Conservation (phyloP, 306 rosid species). For the Acacia melanoxylon region DNA sequence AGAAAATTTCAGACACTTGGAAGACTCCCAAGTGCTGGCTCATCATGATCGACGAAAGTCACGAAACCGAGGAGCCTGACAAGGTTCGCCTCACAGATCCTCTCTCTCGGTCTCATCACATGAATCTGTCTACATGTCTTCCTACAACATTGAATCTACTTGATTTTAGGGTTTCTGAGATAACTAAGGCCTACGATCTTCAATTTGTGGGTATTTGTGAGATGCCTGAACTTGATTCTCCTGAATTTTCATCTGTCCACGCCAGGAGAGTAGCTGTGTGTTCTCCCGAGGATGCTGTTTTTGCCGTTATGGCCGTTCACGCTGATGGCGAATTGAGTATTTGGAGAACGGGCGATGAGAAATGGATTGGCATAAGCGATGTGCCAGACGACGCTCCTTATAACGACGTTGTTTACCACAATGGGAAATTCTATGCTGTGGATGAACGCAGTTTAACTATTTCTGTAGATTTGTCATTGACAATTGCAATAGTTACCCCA, state of each 20-base stretch:
- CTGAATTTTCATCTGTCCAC: background rate
- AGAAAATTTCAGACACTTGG: no score
- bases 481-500: background rate
- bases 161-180: background rate
- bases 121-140: no score
- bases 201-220: background rate
- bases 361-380: background rate
- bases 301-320: background rate
- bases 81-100: no score
- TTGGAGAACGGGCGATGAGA: background rate
- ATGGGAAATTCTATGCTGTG: constrained; percentile 7
- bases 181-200: background rate
- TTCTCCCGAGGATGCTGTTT: background rate
- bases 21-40: no score
- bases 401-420: background rate
- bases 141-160: background rate
- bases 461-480: background rate
- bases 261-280: background rate
- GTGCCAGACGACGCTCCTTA: background rate
- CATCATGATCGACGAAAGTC: no score
- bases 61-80: no score
- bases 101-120: no score
- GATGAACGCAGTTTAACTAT: background rate
- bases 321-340: background rate
- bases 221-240: background rate